Evolutionary conservation across 75 land plant genomes (phyloP).

Genomic region (Sequoiadendron giganteum): DNA sequence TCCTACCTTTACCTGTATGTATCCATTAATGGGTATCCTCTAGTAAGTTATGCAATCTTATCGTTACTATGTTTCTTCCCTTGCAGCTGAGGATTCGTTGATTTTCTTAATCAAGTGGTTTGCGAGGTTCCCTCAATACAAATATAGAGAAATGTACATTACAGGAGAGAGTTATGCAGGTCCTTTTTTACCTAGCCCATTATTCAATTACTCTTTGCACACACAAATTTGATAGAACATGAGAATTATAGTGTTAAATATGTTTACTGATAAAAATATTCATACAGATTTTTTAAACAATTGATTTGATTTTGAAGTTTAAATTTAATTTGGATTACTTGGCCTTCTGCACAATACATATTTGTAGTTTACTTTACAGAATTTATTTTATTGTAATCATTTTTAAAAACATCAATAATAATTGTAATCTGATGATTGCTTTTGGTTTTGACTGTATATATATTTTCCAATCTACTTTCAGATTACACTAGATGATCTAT

Average conservation of each 20-base stretch:
- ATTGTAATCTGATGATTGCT: no score
- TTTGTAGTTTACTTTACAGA: not conserved
- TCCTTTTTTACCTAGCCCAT: no score
- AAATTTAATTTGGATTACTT: no score
- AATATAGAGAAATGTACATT: constrained; percentile 77
- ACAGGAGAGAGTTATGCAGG: constrained; percentile 99
- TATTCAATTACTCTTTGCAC: not conserved
- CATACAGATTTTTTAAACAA: no score
- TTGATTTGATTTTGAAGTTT: no score
- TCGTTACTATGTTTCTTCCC: not conserved
- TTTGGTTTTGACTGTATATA: no score
- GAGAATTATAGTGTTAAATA: no score
- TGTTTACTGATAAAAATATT: no score
- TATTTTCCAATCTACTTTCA: no score
- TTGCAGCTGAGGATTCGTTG: constrained; percentile 70
- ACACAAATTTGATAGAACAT: not conserved
- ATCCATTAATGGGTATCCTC: not conserved
- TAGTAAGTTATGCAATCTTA: not conserved
- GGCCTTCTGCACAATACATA: not conserved
- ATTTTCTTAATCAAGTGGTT: constrained; percentile 73
- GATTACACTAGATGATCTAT: no score
- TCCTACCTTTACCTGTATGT: not conserved
- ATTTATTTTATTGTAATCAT: not conserved
- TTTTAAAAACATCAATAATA: not conserved
- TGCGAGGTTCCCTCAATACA: constrained; percentile 77